phyloP scores from a whole-genome alignment of 768 basidiomycete species.

The Suillus plorans region DNA sequence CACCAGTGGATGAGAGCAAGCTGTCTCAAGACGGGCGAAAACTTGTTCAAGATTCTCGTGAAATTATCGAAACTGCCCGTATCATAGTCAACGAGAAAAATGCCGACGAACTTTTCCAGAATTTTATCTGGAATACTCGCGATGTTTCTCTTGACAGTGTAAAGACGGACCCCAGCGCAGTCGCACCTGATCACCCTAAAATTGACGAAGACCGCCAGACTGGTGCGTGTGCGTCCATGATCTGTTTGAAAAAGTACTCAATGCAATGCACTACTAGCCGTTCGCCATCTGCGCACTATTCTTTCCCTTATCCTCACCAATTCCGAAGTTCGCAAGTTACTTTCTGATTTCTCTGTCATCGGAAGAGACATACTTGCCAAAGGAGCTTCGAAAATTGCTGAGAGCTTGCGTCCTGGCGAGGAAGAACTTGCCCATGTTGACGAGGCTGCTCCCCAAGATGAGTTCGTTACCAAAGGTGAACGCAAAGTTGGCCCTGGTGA shows the following conservation, averaged over 20 bases:
- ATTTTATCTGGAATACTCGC: conserved; percentile 81
- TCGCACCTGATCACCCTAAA: conserved; percentile 51
- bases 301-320: conserved; percentile 88
- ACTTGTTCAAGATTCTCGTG: conserved; percentile 73
- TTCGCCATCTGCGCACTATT: conserved; percentile 85
- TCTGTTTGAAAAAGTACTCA: conserved; percentile 7
- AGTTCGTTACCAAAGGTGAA: conserved; percentile 55
- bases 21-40: conserved; percentile 77
- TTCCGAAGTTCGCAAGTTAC: conserved; percentile 86
- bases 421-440: conserved; percentile 66
- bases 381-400: conserved; percentile 68
- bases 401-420: conserved; percentile 61
- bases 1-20: conserved; percentile 60
- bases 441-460: conserved; percentile 63
- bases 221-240: conserved; percentile 41
- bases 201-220: conserved; percentile 56
- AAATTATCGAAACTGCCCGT: conserved; percentile 75
- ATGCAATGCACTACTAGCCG: conserved; percentile 47
- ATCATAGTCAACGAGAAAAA: conserved; percentile 83
- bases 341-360: conserved; percentile 74
- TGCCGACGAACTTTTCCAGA: conserved; percentile 86
- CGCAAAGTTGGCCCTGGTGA: conserved; percentile 43
- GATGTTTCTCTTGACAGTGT: conserved; percentile 40
- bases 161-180: conserved; percentile 41
- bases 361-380: conserved; percentile 84